Conservation (phyloP, 768 basidiomycete genomes). For the Boletus subparvulus region DNA sequence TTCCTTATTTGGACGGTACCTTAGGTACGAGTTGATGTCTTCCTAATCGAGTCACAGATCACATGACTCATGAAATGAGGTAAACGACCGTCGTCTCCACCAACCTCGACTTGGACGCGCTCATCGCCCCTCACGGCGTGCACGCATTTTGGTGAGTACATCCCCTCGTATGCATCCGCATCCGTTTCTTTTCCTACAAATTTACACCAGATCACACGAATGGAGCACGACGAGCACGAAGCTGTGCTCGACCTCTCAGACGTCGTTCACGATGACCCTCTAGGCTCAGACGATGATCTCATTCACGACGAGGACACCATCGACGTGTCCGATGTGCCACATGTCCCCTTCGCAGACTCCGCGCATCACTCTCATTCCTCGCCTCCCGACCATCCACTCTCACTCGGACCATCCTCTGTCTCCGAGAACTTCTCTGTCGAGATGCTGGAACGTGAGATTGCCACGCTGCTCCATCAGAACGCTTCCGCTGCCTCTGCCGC, state of each 20-base stretch:
- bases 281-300: constrained; percentile 54
- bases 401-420: constrained; percentile 39
- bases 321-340: constrained; percentile 34
- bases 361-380: constrained; percentile 16
- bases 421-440: constrained; percentile 62
- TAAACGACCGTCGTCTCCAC: constrained; percentile 15
- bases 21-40: not conserved
- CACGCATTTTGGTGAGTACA: constrained; percentile 19
- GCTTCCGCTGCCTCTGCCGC: constrained; percentile 68
- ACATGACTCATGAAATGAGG: constrained; percentile 32
- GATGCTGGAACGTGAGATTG: constrained; percentile 76
- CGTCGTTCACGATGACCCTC: constrained; percentile 78
- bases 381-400: constrained; percentile 33
- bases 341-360: constrained; percentile 24
- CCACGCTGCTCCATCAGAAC: constrained; percentile 71
- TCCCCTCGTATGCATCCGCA: not conserved
- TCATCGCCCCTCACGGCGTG: constrained; percentile 22
- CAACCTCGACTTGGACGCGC: constrained; percentile 21
- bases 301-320: constrained; percentile 30
- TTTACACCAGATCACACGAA: constrained; percentile 21
- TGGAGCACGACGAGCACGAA: constrained; percentile 57
- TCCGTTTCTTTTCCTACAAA: not conserved
- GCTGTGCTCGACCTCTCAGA: constrained; percentile 75
- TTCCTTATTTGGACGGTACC: constrained; percentile 4
- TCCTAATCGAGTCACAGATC: constrained; percentile 7